Percentiles rank a stretch among this genome's conserved stretches.
phyloP scores from a whole-genome alignment of 2,329 filamentous ascomycete species.

The Boeremia exigua region DNA sequence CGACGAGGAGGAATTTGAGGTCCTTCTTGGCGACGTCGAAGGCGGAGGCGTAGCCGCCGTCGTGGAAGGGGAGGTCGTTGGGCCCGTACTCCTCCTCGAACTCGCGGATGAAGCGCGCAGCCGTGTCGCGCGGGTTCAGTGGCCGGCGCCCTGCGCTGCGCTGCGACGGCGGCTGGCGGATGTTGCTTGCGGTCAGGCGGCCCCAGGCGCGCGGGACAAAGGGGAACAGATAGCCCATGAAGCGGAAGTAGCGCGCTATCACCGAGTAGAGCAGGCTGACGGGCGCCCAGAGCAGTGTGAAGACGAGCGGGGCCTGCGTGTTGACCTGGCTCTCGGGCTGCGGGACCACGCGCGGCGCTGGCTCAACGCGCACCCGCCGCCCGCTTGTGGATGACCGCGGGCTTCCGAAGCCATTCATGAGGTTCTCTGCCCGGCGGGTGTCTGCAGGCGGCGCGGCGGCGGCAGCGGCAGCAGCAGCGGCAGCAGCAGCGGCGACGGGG shows the following conservation, averaged over 20 bases:
- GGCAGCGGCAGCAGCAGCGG: conserved; percentile 48
- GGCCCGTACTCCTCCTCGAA: conserved; percentile 92
- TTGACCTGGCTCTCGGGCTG: conserved; percentile 69
- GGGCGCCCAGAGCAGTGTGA: conserved; percentile 80
- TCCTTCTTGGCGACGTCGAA: conserved; percentile 90
- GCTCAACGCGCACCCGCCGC: conserved; percentile 58
- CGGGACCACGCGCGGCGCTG: conserved; percentile 85
- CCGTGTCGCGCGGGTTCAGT: conserved; percentile 84
- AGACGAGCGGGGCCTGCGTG: conserved; percentile 74
- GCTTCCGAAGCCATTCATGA: conserved; percentile 60
- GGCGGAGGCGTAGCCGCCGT: conserved; percentile 89
- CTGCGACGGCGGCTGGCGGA: conserved; percentile 49
- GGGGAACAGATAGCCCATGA: conserved; percentile 78
- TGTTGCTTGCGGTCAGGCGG: conserved; percentile 57
- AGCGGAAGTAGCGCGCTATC: conserved; percentile 71
- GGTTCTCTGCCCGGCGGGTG: conserved; percentile 72
- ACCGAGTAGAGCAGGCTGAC: conserved; percentile 79
- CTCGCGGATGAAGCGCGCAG: conserved; percentile 85
- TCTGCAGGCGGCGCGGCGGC: conserved; percentile 41
- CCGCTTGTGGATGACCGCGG: conserved; percentile 40
- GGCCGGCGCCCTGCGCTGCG: conserved; percentile 73
- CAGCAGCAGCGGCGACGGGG: conserved; percentile 74
- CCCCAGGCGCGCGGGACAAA: conserved; percentile 73
- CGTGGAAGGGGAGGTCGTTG: conserved; percentile 76
- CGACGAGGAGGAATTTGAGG: conserved; percentile 86